These are phyloP conservation scores for Insectozyma bohioensis DNA, from an alignment of 1,139 yeast genomes.

Conservation along the genomic window DNA sequence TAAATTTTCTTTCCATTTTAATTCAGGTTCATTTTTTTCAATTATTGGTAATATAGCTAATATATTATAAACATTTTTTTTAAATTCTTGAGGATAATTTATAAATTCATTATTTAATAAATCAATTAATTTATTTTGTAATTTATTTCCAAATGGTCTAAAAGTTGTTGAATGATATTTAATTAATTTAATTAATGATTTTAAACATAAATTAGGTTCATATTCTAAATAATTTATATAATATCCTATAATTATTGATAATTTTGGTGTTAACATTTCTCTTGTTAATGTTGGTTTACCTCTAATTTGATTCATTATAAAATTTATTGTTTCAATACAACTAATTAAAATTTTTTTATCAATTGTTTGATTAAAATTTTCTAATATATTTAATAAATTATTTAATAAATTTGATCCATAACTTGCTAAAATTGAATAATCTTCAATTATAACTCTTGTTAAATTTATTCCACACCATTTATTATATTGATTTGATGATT, in stretches of 20 bases:
- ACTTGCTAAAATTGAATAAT: constrained; percentile 53
- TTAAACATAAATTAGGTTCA: constrained; percentile 43
- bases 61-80: constrained; percentile 44
- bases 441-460: constrained; percentile 47
- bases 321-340: constrained; percentile 49
- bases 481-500: constrained; percentile 46
- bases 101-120: constrained; percentile 29
- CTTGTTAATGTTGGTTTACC: constrained; percentile 85
- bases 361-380: constrained; percentile 44
- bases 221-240: constrained; percentile 46
- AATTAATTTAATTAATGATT: constrained; percentile 51
- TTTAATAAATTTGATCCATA: constrained; percentile 62
- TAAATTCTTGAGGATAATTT: constrained; percentile 37
- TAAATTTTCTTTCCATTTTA: constrained; percentile 48
- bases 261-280: constrained; percentile 78
- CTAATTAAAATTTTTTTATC: constrained; percentile 46
- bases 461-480: constrained; percentile 68
- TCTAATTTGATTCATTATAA: constrained; percentile 55
- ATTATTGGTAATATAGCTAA: constrained; percentile 60
- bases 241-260: constrained; percentile 59
- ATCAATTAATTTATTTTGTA: constrained; percentile 45
- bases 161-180: constrained; percentile 73
- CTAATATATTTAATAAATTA: constrained; percentile 55
- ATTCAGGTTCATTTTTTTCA: constrained; percentile 52
- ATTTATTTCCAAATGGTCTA: constrained; percentile 71